Conservation (phyloP, 139 green algal species). For the Micromonas commoda region DNA sequence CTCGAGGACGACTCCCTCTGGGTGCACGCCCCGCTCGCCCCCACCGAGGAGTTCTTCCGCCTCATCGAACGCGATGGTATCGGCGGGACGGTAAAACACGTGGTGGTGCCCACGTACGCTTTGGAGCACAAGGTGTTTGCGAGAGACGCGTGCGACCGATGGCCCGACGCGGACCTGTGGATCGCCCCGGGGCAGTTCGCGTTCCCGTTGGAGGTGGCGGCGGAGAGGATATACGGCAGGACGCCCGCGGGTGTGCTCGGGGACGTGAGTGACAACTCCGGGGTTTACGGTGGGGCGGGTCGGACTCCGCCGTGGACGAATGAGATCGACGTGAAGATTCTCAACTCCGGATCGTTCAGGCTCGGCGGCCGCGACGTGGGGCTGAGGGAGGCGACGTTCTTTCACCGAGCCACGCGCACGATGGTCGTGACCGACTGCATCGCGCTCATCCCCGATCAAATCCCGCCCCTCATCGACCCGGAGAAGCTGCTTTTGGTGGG, state of each 20-base stretch:
- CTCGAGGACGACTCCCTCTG: conserved; percentile 4
- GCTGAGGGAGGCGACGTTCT: conserved; percentile 21
- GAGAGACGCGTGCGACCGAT: conserved; percentile 24
- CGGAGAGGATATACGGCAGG: background rate
- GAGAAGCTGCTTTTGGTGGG: conserved; percentile 13
- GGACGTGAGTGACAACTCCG: too few relatives aligned
- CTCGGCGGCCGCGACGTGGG: background rate
- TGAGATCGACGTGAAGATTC: conserved; percentile 2
- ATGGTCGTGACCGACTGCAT: conserved; percentile 21
- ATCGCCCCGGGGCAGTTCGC: conserved; percentile 42
- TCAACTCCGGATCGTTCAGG: background rate
- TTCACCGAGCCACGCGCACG: background rate
- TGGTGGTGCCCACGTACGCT: conserved; percentile 49
- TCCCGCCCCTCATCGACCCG: background rate
- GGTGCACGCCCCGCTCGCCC: conserved; percentile 27
- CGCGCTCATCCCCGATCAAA: background rate
- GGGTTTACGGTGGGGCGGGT: background rate
- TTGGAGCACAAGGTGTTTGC: conserved; percentile 56
- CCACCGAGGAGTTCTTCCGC: conserved; percentile 16
- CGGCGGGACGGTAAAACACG: conserved; percentile 36
- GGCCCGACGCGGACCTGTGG: conserved; percentile 39
- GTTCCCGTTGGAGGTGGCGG: conserved; percentile 43
- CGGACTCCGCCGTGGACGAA: background rate
- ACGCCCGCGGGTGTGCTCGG: background rate
- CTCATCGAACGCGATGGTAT: background rate